phyloP scores from a whole-genome alignment of 768 basidiomycete genomes.

The Suillus tomentosus region DNA sequence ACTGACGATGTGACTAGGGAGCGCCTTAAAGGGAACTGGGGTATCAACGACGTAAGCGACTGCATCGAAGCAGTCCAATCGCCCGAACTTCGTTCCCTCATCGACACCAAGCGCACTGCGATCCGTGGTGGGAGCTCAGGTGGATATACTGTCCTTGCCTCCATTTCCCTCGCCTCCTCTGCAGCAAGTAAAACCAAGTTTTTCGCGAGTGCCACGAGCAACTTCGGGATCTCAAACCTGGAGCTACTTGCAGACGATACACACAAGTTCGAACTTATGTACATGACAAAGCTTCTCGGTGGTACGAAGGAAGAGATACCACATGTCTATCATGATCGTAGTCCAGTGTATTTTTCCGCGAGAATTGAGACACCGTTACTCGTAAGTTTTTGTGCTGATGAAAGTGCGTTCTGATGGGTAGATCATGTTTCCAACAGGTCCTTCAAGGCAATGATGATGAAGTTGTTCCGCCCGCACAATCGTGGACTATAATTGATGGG shows the following conservation, averaged over 20 bases:
- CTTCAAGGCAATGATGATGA: conserved; percentile 66
- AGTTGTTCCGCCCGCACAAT: conserved; percentile 70
- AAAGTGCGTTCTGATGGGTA: conserved; percentile 20
- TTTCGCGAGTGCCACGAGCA: conserved; percentile 63
- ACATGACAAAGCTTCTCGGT: conserved; percentile 65
- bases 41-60: conserved; percentile 71
- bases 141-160: conserved; percentile 66
- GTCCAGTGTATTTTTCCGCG: conserved; percentile 62
- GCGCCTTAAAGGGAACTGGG: conserved; percentile 69
- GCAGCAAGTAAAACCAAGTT: conserved; percentile 62
- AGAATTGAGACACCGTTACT: conserved; percentile 64
- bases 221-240: conserved; percentile 73
- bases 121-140: conserved; percentile 78
- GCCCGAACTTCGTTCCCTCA: conserved; percentile 42
- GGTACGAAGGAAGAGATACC: conserved; percentile 54
- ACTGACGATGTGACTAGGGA: conserved; percentile 53
- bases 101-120: conserved; percentile 63
- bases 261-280: conserved; percentile 71
- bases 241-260: conserved; percentile 56
- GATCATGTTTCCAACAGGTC: conserved; percentile 43
- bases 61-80: conserved; percentile 55
- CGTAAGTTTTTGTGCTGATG: conserved; percentile 46
- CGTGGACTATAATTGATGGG: conserved; percentile 24
- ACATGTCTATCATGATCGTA: conserved; percentile 58
- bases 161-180: conserved; percentile 41